Evolutionary conservation across 2,329 filamentous ascomycete genomes (phyloP).

Genomic region (Orbilia quercus): DNA sequence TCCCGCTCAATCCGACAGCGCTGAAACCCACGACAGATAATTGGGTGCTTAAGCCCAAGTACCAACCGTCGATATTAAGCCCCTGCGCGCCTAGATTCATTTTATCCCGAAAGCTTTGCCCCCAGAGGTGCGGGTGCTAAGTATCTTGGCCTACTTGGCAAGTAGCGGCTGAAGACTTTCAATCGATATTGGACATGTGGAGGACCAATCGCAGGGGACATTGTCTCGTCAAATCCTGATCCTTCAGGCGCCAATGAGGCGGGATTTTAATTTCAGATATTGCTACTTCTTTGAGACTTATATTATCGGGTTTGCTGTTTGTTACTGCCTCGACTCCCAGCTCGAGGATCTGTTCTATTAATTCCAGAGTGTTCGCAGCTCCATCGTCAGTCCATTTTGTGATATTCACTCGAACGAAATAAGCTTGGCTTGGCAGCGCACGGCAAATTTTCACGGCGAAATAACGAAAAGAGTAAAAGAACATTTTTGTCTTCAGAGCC

Average conservation of each 20-base stretch:
- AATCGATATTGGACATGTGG: not conserved
- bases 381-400: too few species aligned
- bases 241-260: constrained; percentile 13
- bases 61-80: constrained; percentile 8
- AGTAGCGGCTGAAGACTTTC: constrained; percentile 33
- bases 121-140: constrained; percentile 12
- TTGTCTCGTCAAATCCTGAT: constrained; percentile 4
- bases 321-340: too few species aligned
- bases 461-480: not conserved
- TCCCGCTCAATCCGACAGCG: constrained; percentile 32
- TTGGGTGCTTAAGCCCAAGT: constrained; percentile 5
- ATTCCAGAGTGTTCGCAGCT: too few species aligned
- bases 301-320: too few species aligned
- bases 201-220: constrained; percentile 20
- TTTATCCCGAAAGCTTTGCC: constrained; percentile 22
- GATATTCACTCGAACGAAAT: too few species aligned
- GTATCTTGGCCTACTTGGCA: constrained; percentile 19
- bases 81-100: constrained; percentile 9
- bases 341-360: too few species aligned
- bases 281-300: too few species aligned
- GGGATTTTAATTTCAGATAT: too few species aligned
- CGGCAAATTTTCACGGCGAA: constrained; percentile 1
- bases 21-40: constrained; percentile 15
- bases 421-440: too few species aligned
- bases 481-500: constrained; percentile 1